These are phyloP conservation scores for Phytophthora meadii DNA, from an alignment of 352 stramenopile genomes.

Conservation along the genomic window DNA sequence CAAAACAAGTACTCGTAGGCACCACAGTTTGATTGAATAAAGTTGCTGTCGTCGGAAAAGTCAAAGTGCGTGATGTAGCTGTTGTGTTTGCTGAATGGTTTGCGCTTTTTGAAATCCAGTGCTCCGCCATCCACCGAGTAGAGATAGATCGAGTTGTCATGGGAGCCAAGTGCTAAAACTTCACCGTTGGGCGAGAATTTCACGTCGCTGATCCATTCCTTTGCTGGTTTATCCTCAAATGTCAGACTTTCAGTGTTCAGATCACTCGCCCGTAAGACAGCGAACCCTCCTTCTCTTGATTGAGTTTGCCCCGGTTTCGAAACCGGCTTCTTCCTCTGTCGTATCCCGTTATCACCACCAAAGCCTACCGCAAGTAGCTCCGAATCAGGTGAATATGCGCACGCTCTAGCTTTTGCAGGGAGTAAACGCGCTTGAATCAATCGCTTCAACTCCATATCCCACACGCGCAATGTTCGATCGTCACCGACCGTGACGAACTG, in stretches of 20 bases:
- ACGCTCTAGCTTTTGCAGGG: constrained; percentile 68
- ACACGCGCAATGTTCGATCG: constrained; percentile 84
- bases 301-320: constrained; percentile 27
- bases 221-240: constrained; percentile 69
- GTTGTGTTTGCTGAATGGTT: constrained; percentile 83
- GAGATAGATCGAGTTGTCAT: constrained; percentile 79
- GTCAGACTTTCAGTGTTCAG: constrained; percentile 33
- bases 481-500: constrained; percentile 82
- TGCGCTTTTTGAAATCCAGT: constrained; percentile 59
- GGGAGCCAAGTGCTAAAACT: constrained; percentile 65
- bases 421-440: constrained; percentile 48
- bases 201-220: constrained; percentile 83
- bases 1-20: constrained; percentile 93
- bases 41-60: constrained; percentile 75
- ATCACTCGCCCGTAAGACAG: constrained; percentile 39
- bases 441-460: constrained; percentile 74
- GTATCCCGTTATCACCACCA: constrained; percentile 64
- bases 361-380: constrained; percentile 85
- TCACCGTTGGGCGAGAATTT: constrained; percentile 71
- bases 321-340: constrained; percentile 35
- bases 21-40: constrained; percentile 82
- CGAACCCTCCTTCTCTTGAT: constrained; percentile 59
- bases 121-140: constrained; percentile 46
- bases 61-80: constrained; percentile 88
- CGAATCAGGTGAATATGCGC: constrained; percentile 89